These are phyloP conservation scores for Claviceps capensis DNA, from an alignment of 2,329 filamentous ascomycete species.

Conservation along the genomic window DNA sequence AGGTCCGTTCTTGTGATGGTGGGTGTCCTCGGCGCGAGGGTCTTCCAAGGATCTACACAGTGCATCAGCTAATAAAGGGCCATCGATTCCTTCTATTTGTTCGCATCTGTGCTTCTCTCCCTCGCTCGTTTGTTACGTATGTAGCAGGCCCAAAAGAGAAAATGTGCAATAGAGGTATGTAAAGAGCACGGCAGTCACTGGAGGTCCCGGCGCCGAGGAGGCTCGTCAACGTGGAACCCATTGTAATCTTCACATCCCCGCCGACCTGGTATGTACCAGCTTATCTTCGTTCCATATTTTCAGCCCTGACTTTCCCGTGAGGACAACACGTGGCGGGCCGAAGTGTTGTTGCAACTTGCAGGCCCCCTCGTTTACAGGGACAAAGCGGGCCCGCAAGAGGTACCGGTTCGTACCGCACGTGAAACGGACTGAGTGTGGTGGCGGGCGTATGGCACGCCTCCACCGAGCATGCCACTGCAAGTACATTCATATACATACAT, in stretches of 20 bases:
- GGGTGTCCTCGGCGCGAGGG: conserved; percentile 1
- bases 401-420: neutral
- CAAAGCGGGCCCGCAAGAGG: neutral
- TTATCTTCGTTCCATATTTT: too few relatives aligned
- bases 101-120: too few relatives aligned
- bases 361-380: neutral
- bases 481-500: neutral
- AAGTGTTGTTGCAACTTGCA: neutral
- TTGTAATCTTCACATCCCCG: too few relatives aligned
- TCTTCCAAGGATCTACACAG: neutral
- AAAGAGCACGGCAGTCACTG: too few relatives aligned
- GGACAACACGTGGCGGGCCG: conserved; percentile 3
- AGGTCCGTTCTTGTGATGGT: neutral
- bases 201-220: too few relatives aligned
- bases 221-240: too few relatives aligned
- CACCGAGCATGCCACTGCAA: neutral
- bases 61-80: too few relatives aligned
- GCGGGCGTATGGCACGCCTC: neutral
- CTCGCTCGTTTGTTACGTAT: too few relatives aligned
- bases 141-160: too few relatives aligned
- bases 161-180: too few relatives aligned
- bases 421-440: neutral
- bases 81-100: too few relatives aligned
- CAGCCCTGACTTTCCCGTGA: neutral
- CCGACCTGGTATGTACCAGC: too few relatives aligned